A percentile compares a stretch with the other conserved stretches of the same genome.
Evolutionary conservation across 768 basidiomycete species (phyloP).

Genomic region (Botryobasidium botryosum): DNA sequence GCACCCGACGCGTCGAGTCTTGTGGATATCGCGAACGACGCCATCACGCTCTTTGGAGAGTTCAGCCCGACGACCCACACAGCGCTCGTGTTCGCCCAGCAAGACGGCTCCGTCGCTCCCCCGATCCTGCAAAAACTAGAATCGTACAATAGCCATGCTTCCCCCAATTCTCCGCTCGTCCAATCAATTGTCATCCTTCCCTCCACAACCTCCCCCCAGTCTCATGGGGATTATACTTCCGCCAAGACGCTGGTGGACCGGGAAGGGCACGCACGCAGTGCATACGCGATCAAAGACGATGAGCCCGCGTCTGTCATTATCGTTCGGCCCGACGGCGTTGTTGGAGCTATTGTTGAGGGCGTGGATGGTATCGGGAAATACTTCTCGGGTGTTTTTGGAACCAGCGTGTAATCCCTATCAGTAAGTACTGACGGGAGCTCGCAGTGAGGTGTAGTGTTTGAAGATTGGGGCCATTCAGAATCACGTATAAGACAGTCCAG

Average conservation of each 20-base stretch:
- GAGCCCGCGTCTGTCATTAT: constrained; percentile 9
- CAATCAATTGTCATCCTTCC: not conserved
- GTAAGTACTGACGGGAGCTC: too few species aligned
- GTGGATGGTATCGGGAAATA: constrained; percentile 8
- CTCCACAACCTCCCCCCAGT: not conserved
- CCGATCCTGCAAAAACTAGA: constrained; percentile 10
- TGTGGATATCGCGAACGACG: too few species aligned
- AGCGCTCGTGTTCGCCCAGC: constrained; percentile 23
- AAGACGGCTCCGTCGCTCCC: constrained; percentile 8
- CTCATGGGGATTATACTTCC: not conserved
- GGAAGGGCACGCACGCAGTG: not conserved
- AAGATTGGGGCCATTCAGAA: too few species aligned
- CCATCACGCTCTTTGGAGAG: constrained; percentile 22
- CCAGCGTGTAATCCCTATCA: too few species aligned
- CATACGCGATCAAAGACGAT: too few species aligned
- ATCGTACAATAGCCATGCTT: not conserved
- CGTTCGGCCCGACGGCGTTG: constrained; percentile 13
- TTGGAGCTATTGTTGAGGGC: constrained; percentile 9
- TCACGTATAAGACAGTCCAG: too few species aligned
- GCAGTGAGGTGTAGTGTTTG: too few species aligned
- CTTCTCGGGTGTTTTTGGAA: constrained; percentile 3
- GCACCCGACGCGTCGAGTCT: constrained; percentile 33
- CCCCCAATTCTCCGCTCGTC: not conserved
- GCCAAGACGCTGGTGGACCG: not conserved
- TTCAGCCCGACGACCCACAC: constrained; percentile 25